These are phyloP conservation scores for Kluyveromyces nonfermentans DNA, from an alignment of 805 yeast species.

Conservation along the genomic window DNA sequence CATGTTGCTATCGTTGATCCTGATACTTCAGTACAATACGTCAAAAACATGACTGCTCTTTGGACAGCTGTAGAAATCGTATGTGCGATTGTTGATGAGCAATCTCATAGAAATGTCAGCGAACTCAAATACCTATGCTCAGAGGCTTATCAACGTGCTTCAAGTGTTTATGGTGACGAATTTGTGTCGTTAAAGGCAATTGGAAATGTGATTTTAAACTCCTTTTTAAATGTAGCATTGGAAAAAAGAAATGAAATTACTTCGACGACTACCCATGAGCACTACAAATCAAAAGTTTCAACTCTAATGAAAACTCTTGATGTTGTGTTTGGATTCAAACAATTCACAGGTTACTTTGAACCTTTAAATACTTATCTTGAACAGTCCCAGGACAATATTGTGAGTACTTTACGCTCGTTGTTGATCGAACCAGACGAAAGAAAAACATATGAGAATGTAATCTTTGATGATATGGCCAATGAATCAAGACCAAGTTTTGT, in stretches of 20 bases:
- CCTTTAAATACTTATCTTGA: conserved; percentile 28
- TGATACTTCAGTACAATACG: conserved; percentile 60
- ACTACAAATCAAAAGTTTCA: conserved; percentile 10
- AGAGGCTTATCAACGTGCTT: conserved; percentile 33
- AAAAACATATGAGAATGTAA: conserved; percentile 19
- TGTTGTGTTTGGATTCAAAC: conserved; percentile 21
- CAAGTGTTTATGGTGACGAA: conserved; percentile 46
- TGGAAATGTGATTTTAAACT: conserved; percentile 27
- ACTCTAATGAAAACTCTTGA: conserved; percentile 13
- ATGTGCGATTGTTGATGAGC: conserved; percentile 32
- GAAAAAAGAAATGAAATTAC: conserved; percentile 19
- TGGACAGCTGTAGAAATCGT: conserved; percentile 63
- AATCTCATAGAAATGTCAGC: conserved; percentile 32
- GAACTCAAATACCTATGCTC: conserved; percentile 50
- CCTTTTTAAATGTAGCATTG: conserved; percentile 19
- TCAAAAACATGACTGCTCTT: conserved; percentile 60
- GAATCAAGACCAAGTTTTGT: conserved; percentile 34
- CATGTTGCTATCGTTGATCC: conserved; percentile 72
- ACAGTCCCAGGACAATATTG: conserved; percentile 23
- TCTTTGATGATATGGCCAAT: conserved; percentile 25
- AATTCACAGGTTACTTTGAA: conserved; percentile 23
- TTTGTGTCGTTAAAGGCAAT: conserved; percentile 57
- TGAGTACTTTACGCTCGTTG: conserved; percentile 16
- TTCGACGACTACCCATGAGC: conserved; percentile 2
- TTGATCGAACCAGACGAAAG: conserved; percentile 25